A percentile compares a stretch with the other conserved stretches of the same genome.
Conservation (phyloP, 192 early-diverging fungal species). For the Pecoramyces ruminantium region DNA sequence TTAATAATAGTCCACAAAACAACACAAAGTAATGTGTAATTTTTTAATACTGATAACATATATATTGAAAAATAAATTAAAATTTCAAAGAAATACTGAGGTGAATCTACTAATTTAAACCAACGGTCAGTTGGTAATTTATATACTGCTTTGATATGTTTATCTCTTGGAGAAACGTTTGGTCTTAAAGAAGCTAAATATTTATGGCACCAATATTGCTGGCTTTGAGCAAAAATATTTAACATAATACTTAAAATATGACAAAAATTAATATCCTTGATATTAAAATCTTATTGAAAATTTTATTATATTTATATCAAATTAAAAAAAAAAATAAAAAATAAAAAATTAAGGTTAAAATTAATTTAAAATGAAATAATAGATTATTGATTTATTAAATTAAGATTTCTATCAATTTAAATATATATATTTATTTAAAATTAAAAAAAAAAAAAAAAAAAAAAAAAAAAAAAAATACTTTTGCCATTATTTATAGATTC, state of each 20-base stretch:
- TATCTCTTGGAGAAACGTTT: neutral
- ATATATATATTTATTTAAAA: no score
- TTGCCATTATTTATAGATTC: neutral
- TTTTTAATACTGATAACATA: neutral
- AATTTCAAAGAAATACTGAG: conserved; percentile 6
- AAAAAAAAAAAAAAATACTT: neutral
- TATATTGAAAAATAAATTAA: neutral
- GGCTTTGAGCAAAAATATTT: neutral
- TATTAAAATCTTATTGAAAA: neutral
- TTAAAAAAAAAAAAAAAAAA: no score
- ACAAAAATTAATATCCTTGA: neutral
- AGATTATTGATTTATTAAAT: no score
- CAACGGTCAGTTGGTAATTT: neutral
- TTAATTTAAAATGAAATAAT: no score
- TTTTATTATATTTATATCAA: no score
- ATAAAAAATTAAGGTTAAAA: no score
- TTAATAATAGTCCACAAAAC: neutral
- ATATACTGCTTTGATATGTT: neutral
- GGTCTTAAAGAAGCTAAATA: conserved; percentile 3
- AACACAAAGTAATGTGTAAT: neutral
- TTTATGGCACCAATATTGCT: conserved; percentile 3
- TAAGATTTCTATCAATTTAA: no score
- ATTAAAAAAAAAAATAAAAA: no score
- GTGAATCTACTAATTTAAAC: conserved; percentile 2
- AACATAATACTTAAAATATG: neutral